Conservation (phyloP, 1,139 yeast genomes). For the Protomyces pachydermus region DNA sequence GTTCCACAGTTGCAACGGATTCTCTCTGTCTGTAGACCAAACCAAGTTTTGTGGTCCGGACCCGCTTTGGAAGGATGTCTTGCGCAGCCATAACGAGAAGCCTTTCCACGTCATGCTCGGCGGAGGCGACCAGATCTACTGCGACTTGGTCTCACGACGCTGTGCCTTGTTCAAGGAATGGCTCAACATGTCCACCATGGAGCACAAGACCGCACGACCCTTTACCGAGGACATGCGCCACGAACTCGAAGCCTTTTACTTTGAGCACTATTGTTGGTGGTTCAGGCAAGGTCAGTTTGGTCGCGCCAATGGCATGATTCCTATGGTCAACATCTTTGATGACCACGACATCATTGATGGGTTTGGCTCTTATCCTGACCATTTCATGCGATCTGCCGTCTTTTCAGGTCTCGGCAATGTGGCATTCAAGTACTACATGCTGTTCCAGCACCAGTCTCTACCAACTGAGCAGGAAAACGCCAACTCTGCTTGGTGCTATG, state of each 20-base stretch:
- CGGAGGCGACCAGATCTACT: slow-evolving; percentile 94
- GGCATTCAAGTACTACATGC: slow-evolving; percentile 81
- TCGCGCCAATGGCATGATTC: slow-evolving; percentile 71
- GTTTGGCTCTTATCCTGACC: slow-evolving; percentile 76
- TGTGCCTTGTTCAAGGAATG: slow-evolving; percentile 53
- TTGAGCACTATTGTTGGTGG: slow-evolving; percentile 75
- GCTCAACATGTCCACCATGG: slow-evolving; percentile 45
- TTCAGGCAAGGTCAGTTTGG: slow-evolving; percentile 79
- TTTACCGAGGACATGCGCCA: slow-evolving; percentile 46
- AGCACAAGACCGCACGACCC: slow-evolving; percentile 15
- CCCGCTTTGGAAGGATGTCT: slow-evolving; percentile 79
- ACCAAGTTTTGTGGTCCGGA: slow-evolving; percentile 45
- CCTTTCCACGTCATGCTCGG: slow-evolving; percentile 94
- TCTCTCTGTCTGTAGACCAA: slow-evolving; percentile 69
- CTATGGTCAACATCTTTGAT: slow-evolving; percentile 77
- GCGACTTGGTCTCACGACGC: slow-evolving; percentile 63
- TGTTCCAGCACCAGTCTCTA: slow-evolving; percentile 71
- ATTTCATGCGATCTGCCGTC: slow-evolving; percentile 65
- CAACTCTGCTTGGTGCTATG: slow-evolving; percentile 38
- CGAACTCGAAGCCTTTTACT: slow-evolving; percentile 61
- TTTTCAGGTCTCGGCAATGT: slow-evolving; percentile 67
- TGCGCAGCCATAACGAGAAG: slow-evolving; percentile 53
- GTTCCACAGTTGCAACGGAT: slow-evolving; percentile 76
- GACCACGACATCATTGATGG: slow-evolving; percentile 71
- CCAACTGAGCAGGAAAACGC: slow-evolving; percentile 34